Conservation (phyloP, 1,284 basidiomycete genomes). For the Retiboletus flavoniger region DNA sequence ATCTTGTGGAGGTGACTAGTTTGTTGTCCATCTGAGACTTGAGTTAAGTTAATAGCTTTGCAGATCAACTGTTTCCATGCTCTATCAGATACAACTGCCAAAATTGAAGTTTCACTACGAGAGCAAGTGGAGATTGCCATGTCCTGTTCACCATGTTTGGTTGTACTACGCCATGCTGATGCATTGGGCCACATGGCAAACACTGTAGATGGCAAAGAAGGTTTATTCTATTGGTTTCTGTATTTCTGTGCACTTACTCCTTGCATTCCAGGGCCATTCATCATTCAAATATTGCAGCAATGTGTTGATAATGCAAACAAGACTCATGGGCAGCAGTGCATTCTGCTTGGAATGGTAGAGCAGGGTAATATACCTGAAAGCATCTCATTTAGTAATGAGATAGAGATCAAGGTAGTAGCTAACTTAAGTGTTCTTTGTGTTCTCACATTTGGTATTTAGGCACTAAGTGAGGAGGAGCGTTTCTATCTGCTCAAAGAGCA, state of each 20-base stretch:
- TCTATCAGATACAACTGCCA: slow-evolving; percentile 76
- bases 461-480: slow-evolving; percentile 78
- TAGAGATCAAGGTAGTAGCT: slow-evolving; percentile 65
- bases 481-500: slow-evolving; percentile 36
- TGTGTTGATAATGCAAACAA: slow-evolving; percentile 55
- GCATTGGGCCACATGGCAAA: slow-evolving; percentile 74
- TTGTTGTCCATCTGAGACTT: background rate
- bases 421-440: background rate
- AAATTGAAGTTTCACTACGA: slow-evolving; percentile 76
- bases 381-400: slow-evolving; percentile 87
- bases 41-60: background rate
- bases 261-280: slow-evolving; percentile 48
- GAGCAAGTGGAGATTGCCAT: slow-evolving; percentile 80
- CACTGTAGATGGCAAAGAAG: slow-evolving; percentile 69
- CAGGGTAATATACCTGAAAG: slow-evolving; percentile 65
- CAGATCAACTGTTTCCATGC: slow-evolving; percentile 88
- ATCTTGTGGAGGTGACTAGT: slow-evolving; percentile 70
- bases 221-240: background rate
- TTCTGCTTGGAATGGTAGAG: slow-evolving; percentile 77
- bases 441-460: slow-evolving; percentile 44
- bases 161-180: slow-evolving; percentile 84
- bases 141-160: slow-evolving; percentile 81
- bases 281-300: slow-evolving; percentile 65
- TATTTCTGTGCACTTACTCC: background rate
- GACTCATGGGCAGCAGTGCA: slow-evolving; percentile 61